Base-by-base conservation (phyloP, 2,329 filamentous ascomycete genomes). In the Plectosphaerella sp. region DNA sequence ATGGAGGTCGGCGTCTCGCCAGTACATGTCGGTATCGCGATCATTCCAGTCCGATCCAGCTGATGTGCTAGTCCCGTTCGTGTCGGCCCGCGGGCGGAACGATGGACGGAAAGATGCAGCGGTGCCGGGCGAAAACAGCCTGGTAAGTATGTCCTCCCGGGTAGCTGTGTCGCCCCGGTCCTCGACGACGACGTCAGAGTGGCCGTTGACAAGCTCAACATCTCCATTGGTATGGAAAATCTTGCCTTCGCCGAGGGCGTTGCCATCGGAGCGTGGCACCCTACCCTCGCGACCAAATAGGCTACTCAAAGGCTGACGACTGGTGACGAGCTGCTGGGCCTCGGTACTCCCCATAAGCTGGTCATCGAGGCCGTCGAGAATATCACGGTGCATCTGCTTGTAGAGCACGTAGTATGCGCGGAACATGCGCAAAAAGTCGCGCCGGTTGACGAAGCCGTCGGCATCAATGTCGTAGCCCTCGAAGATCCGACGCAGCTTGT, bases 371-470 rank as follows among this genome's bases (percentile, higher is more conserved):
- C 84, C 85, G 52, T 89, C 85, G 6, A 93, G 77, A 54, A 92
- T 88, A 58, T 97, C 93, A 54, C 84, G 83, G 54, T 94, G 91
- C 69, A 96, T 86, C 64, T 96, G 89, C 64, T 92, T 91, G 64
- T 91, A 94, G 9, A 97, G 81, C 2, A 89, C 86, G 67, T 96
- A 97, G 67, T 95, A 96, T 0, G 93, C 93, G 43, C 90, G 81
- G 68, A 97, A 96, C 71, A 99, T 88, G 52, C 92, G 85, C 33
- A 97, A 71, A 61, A 97, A 95, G 66, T 99, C 93, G 60, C 87
- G 86, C 15, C 94, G 82, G 61, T 87, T 86, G 42, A 97, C 87
- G 59, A 82, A 95, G 11, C 92, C 92, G 69, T 97, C 92, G 1
- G 82, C 81, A 61, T 97, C 90, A 48, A 96, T 83, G 62, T 99